These are phyloP conservation scores for Arctium minus DNA, from an alignment of 129 eudicot genomes.

Conservation along the genomic window DNA sequence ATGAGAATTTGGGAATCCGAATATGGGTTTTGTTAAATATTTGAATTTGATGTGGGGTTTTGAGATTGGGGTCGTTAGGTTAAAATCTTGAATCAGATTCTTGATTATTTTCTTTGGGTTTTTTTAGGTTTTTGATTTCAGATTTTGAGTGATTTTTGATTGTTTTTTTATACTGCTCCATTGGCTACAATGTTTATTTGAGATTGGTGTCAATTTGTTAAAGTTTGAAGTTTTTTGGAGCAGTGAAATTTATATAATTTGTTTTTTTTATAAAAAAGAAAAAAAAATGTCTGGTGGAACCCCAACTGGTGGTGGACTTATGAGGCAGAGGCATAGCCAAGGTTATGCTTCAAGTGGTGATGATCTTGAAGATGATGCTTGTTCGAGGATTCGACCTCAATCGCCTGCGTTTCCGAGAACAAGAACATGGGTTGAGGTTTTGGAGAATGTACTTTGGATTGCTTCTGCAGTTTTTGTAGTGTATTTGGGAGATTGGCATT, in stretches of 20 bases:
- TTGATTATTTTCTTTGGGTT: background rate
- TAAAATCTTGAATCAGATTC: conserved; percentile 18
- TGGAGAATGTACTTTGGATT: conserved; percentile 85
- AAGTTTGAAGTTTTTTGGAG: conserved; percentile 16
- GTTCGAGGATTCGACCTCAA: conserved; percentile 51
- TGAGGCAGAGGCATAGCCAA: conserved; percentile 89
- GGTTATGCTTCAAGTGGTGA: conserved; percentile 88
- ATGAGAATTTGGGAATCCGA: conserved; percentile 15
- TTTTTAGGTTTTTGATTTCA: conserved; percentile 10
- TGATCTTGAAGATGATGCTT: conserved; percentile 93
- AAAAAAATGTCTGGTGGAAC: conserved; percentile 75
- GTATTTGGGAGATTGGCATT: conserved; percentile 74
- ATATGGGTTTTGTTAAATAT: conserved; percentile 26
- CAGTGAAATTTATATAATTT: conserved; percentile 6
- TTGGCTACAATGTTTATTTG: conserved; percentile 1
- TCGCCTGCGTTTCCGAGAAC: conserved; percentile 41
- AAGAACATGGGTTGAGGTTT: conserved; percentile 60
- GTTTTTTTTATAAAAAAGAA: background rate
- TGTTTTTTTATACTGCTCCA: conserved; percentile 11
- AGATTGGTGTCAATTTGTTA: conserved; percentile 4
- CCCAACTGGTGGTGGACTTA: conserved; percentile 64
- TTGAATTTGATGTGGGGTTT: conserved; percentile 34
- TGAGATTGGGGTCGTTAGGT: conserved; percentile 32
- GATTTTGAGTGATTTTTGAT: background rate
- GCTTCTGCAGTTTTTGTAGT: conserved; percentile 68